Evolutionary conservation across 805 yeast species (phyloP), one percentile per base, ranked within the genome.

Genomic region (Debaryomyces prosopidis): DNA sequence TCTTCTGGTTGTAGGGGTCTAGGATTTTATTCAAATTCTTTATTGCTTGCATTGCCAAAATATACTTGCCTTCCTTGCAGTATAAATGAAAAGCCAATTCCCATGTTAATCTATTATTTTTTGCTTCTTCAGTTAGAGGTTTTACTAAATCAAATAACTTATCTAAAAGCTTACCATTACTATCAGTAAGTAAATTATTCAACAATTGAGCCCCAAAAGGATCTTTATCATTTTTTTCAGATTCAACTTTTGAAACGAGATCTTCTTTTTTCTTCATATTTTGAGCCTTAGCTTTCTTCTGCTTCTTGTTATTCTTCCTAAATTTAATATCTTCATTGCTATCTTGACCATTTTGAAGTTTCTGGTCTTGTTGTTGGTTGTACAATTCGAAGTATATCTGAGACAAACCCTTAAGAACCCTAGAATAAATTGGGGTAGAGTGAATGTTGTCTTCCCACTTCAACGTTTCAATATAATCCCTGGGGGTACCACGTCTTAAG

Each of bases 401-500:
- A 20, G 84, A 66, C 30, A 89, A 78, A 1, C 94, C 95, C 37
- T 69, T 65, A 47, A 85, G 73, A 1, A 87, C 87, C 44, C 94
- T 78, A n/a, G 79, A 71, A 58, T 80, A 89, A 42, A 86, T 77
- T 3, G 95, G 89, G 28, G 86, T 81, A 7, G 80, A 61, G 60
- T 75, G 90, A 38, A 94, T 63, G 16, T 68, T 62, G 62, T 91
- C 95, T 45, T 84, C 96, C 98, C 98, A 94, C 40, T 73, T 65
- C 41, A 91, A 53, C 79, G 88, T 80, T 15, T 82, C 84, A 23
- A 87, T 54, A 60, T 92, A 94, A 7, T 92, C 84, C 51, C 96
- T 79, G 19, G 92, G 84, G 5, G 97, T 89, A 17, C 97, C 98
- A 55, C 86, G 82, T 66, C 97, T 81, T 76, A 88, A 80, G 61